phyloP scores from a whole-genome alignment of 768 basidiomycete species.

The Mycena floridula region DNA sequence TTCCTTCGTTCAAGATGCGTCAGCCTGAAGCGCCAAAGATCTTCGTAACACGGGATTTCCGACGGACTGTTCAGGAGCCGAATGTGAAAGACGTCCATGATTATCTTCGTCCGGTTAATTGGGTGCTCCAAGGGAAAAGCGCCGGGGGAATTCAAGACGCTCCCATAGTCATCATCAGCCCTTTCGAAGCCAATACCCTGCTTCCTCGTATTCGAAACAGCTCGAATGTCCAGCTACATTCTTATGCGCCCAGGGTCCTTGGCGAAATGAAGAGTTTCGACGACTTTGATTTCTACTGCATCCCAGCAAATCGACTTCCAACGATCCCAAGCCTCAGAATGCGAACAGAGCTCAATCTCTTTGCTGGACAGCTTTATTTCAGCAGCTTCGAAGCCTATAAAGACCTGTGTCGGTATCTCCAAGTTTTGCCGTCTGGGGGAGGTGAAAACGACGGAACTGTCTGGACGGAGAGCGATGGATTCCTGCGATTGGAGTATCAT shows the following conservation, averaged over 20 bases:
- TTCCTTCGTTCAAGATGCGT: too few species aligned
- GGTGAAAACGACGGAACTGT: not conserved
- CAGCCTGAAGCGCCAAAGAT: too few species aligned
- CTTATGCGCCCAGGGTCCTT: conserved; percentile 17
- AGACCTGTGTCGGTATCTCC: conserved; percentile 20
- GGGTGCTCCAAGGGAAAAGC: too few species aligned
- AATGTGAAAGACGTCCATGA: too few species aligned
- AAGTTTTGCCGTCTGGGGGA: conserved; percentile 10
- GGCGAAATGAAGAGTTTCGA: conserved; percentile 9
- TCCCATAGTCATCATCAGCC: conserved; percentile 27
- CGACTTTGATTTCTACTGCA: conserved; percentile 16
- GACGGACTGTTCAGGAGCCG: too few species aligned
- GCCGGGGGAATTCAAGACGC: not conserved
- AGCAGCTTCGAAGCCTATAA: conserved; percentile 19
- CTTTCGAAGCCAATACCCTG: conserved; percentile 21
- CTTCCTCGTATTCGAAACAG: conserved; percentile 18
- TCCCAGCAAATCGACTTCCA: conserved; percentile 9
- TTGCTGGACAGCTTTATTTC: conserved; percentile 26
- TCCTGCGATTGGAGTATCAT: not conserved
- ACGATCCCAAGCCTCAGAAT: conserved; percentile 1
- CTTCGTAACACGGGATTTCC: too few species aligned
- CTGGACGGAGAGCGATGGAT: conserved; percentile 8
- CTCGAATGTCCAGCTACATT: conserved; percentile 14
- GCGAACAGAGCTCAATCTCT: conserved; percentile 20
- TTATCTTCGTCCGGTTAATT: too few species aligned